Conservation (phyloP, 1,284 basidiomycete species). For the Garcileccinum viscosum region DNA sequence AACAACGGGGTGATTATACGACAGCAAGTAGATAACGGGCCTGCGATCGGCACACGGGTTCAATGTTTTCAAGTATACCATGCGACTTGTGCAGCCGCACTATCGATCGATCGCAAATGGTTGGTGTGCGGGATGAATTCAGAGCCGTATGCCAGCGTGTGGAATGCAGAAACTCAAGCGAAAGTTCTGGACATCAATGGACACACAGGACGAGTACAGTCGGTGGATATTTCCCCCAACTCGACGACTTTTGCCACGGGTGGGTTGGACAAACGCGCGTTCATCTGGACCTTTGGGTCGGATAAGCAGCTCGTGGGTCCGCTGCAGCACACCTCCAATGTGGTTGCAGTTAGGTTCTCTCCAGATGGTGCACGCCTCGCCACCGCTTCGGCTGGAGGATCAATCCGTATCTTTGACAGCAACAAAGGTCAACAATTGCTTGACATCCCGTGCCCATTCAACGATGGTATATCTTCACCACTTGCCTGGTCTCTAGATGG, state of each 20-base stretch:
- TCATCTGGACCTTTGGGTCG: not conserved
- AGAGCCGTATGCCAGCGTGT: not conserved
- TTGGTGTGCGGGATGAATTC: conserved; percentile 10
- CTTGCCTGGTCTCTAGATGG: conserved; percentile 5
- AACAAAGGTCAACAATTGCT: not conserved
- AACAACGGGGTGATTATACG: not conserved
- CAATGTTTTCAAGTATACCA: not conserved
- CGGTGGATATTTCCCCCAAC: not conserved
- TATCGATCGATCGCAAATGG: conserved; percentile 16
- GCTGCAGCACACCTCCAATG: not conserved
- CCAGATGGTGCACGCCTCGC: conserved; percentile 8
- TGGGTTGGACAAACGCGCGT: not conserved
- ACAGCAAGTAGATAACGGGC: conserved; percentile 9
- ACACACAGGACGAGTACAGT: conserved; percentile 1
- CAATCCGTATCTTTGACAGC: not conserved
- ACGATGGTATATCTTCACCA: rapidly evolving
- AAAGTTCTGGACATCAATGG: conserved; percentile 2
- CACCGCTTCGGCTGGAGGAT: not conserved
- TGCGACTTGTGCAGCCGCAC: not conserved
- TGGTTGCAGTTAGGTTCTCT: conserved; percentile 7
- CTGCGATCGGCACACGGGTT: conserved; percentile 9
- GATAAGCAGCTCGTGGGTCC: not conserved
- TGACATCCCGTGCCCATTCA: not conserved
- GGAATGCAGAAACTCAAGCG: conserved; percentile 4
- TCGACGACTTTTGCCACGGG: not conserved